Base-by-base conservation (phyloP, 345 rosid genomes). In the Hypericum androsaemum region DNA sequence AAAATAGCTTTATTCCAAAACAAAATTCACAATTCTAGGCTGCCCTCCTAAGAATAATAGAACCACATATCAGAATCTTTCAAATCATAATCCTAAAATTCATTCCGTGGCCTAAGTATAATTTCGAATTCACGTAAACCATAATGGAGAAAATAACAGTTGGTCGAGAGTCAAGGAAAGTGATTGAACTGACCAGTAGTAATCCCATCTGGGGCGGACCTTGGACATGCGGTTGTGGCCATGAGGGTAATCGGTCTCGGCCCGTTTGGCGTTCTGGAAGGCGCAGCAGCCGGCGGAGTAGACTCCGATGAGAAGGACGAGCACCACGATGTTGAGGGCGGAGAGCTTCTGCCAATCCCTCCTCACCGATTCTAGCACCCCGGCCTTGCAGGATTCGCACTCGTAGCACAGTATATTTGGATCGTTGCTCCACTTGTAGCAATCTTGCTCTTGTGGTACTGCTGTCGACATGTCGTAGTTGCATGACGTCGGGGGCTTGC, bases 381-480 rank as follows among this genome's bases (percentile, higher is more conserved):
- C 98, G 28, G 97, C 95, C 69, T 85, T 92, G 63, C 98, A 92
- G 1, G 98, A 83, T 62, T 88, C 97, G 43, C 98, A 92, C 56
- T 85, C 98, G 16, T 88, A 92, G 53, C 98, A 92, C 0, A 85
- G 79, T 58, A 78, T 10, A 1, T 66, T 61, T 1, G 82, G 66
- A 0, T 61, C 72, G 57, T 88, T 88, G 74, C 74, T 88, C 98
- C 98, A 92, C 35, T 67, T 50, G 55, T 83, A 78, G 58, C 98
- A 92, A 52, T 92, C 98, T 5, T 78, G 71, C 53, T 85, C 96
- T 57, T 88, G 98, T 0, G 75, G 47, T 46, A 63, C 75, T 57
- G 45, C 45, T 4, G 74, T 73, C 13, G 63, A 83, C 64, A 43
- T 59, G 70, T 76, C 71, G 77, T 92, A 88, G 32, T 52, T 72